Percentiles rank a stretch among this genome's conserved stretches.
These are phyloP conservation scores for Dentipellis fragilis DNA, from an alignment of 768 basidiomycete species.

Conservation along the genomic window DNA sequence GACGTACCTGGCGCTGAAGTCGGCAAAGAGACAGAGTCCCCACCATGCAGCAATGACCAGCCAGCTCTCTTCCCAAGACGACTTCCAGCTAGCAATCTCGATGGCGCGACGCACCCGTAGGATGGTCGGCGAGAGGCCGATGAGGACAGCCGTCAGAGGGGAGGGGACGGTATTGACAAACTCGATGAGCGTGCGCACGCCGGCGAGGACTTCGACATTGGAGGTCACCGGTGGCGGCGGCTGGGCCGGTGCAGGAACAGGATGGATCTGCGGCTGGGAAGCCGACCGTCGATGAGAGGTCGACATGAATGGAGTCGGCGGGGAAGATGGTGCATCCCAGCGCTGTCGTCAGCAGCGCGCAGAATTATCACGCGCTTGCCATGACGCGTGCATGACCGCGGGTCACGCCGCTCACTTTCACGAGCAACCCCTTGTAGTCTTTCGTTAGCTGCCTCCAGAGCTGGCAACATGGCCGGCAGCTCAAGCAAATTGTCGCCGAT, in stretches of 20 bases:
- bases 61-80: slow-evolving; percentile 49
- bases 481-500: too few relatives aligned
- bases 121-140: slow-evolving; percentile 50
- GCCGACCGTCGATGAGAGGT: neutral
- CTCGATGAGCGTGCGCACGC: slow-evolving; percentile 21
- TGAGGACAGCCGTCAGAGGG: slow-evolving; percentile 48
- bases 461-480: neutral
- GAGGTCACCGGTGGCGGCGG: neutral
- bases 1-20: slow-evolving; percentile 35
- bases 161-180: slow-evolving; percentile 54
- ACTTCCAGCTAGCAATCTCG: slow-evolving; percentile 50
- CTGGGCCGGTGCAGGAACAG: neutral
- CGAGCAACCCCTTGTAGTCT: too few relatives aligned
- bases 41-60: slow-evolving; percentile 69
- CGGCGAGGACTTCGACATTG: slow-evolving; percentile 2
- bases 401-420: too few relatives aligned
- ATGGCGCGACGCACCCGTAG: slow-evolving; percentile 29
- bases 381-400: too few relatives aligned
- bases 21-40: slow-evolving; percentile 53
- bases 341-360: too few relatives aligned
- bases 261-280: neutral
- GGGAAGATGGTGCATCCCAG: too few relatives aligned
- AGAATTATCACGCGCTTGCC: too few relatives aligned
- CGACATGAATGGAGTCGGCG: neutral
- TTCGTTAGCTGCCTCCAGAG: too few relatives aligned